Base-by-base conservation (phyloP, 106 monocot species). In the Dendrobium catenatum region DNA sequence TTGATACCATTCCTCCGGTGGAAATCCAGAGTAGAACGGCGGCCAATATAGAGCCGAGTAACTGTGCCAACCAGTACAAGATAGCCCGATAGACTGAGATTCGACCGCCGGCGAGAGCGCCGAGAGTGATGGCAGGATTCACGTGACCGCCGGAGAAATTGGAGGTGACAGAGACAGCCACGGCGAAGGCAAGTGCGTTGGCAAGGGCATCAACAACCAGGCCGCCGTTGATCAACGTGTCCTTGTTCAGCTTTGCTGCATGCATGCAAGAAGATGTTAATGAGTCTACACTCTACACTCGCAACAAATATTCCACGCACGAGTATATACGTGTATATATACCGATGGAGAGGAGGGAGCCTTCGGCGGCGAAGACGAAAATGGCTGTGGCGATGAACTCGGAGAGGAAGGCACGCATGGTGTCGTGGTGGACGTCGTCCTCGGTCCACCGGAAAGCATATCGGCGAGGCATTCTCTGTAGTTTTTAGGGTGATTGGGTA, bases 311-410 rank as follows among this genome's bases (percentile, higher is more conserved):
- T 37, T 37, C 1, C 37, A 37, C 1, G 37, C 37, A 37, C 37
- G 37, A 37, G 37, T 27, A 27, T 27, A 27, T 27, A 66, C 1
- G 22, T 24, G 6, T 66, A 46, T 20, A 47, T 31, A 31, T 80
- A 90, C 90, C 91, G 81, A 91, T 86, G 17, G 91, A 80, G 44
- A 91, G 88, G 78, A 91, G 68, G 20, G 91, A 91, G 85, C 91
- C 88, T 73, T 91, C 91, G 27, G 85, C 91, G 15, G 91, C 91
- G 79, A 88, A 91, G 74, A 91, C 91, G 75, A 91, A 91, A 78
- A 91, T 85, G 67, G 91, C 91, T 18, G 91, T 91, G 78, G 84
- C 86, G 72, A 91, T 3, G 83, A 91, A 86, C 88, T 91, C 88
- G 19, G 91, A 76, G 72, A 91, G 86, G 42, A 88, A 84, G 27